These are phyloP conservation scores for Camillea tinctor DNA, from an alignment of 2,329 filamentous ascomycete species.

Conservation along the genomic window DNA sequence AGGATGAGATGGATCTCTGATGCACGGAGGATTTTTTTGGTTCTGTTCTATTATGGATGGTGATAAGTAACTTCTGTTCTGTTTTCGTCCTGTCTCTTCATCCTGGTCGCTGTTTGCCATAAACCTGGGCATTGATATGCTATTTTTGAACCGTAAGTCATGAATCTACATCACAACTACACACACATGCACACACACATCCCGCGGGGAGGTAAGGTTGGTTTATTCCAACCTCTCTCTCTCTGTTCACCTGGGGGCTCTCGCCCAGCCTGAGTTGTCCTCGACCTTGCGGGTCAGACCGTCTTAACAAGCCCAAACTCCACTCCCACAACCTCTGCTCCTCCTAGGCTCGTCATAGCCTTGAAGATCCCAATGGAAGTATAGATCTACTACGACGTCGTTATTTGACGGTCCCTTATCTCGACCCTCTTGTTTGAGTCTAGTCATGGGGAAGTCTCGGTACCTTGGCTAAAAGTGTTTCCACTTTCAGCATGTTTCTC, in stretches of 20 bases:
- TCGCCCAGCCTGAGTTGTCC: not conserved
- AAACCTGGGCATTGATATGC: not conserved
- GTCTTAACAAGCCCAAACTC: not conserved
- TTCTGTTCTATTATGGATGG: constrained; percentile 5
- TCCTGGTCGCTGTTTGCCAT: not conserved
- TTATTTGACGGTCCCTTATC: constrained; percentile 16
- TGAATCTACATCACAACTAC: not conserved
- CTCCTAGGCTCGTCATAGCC: constrained; percentile 1
- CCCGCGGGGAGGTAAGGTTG: too few species aligned
- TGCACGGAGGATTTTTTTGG: constrained; percentile 5
- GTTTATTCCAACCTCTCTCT: not conserved
- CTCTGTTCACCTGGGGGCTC: not conserved
- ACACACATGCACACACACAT: too few species aligned
- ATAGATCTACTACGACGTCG: constrained; percentile 11
- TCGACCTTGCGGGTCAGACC: constrained; percentile 2
- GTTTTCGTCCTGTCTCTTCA: not conserved
- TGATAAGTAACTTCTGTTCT: not conserved
- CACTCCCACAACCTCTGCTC: not conserved
- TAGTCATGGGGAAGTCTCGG: constrained; percentile 11
- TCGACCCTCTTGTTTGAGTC: constrained; percentile 18
- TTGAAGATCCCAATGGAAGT: constrained; percentile 28
- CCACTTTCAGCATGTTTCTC: constrained; percentile 23
- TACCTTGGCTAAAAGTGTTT: constrained; percentile 15
- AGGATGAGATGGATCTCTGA: constrained; percentile 8
- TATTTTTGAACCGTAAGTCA: not conserved